Conservation (phyloP, 345 rosid genomes). For the Bruguiera parviflora region DNA sequence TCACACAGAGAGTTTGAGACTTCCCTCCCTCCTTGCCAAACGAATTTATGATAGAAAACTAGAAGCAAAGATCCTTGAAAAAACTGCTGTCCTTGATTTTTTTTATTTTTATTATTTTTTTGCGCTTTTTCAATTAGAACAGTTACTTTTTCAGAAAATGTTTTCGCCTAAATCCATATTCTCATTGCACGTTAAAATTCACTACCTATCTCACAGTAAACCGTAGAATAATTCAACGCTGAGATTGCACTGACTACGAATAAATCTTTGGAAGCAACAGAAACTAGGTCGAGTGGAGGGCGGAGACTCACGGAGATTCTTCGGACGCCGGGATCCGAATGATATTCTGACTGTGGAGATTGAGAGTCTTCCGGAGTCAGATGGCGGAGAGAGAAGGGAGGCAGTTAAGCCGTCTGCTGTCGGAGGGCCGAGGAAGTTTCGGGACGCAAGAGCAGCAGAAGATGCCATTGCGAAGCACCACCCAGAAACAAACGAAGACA, state of each 20-base stretch:
- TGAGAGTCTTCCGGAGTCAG: slow-evolving; percentile 12
- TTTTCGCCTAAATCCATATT: too few species aligned
- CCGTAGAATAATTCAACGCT: neutral
- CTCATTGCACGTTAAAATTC: too few species aligned
- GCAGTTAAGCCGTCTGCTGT: neutral
- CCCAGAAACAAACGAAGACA: too few species aligned
- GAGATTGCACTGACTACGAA: neutral
- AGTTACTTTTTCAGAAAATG: too few species aligned
- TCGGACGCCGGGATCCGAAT: slow-evolving; percentile 9
- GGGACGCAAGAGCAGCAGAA: slow-evolving; percentile 16
- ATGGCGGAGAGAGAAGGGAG: neutral
- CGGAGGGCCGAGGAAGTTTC: slow-evolving; percentile 12
- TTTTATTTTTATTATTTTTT: too few species aligned
- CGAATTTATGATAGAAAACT: too few species aligned
- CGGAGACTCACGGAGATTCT: slow-evolving; percentile 20
- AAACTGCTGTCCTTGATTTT: too few species aligned
- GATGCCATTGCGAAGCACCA: slow-evolving; percentile 13
- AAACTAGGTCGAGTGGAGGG: neutral
- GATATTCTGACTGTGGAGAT: slow-evolving; percentile 20
- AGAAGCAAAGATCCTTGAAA: too few species aligned
- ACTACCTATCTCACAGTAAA: neutral
- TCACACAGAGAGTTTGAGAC: too few species aligned
- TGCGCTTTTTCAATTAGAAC: too few species aligned
- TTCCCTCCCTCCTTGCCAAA: too few species aligned
- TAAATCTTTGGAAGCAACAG: neutral